phyloP scores from a whole-genome alignment of 768 basidiomycete genomes.

The Ephemerocybe angulata region DNA sequence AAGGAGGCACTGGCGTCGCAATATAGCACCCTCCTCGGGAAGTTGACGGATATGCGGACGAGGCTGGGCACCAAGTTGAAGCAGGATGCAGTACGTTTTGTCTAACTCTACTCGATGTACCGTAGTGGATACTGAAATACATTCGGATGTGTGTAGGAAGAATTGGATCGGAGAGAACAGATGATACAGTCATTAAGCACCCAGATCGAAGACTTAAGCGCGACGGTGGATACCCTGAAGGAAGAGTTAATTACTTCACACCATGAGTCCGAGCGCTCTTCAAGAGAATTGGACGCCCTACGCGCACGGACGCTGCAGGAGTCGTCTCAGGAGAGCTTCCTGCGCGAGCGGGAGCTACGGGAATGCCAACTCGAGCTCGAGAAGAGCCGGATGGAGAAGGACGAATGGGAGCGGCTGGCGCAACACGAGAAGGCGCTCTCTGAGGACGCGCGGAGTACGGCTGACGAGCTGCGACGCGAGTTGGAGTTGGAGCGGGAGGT shows the following conservation, averaged over 20 bases:
- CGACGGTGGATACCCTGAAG: constrained; percentile 76
- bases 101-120: background rate
- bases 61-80: constrained; percentile 91
- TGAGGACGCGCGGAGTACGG: constrained; percentile 63
- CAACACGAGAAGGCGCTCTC: constrained; percentile 62
- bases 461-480: constrained; percentile 58
- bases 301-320: constrained; percentile 64
- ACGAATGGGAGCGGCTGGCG: constrained; percentile 51
- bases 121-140: background rate
- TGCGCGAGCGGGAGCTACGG: constrained; percentile 76
- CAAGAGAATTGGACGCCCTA: constrained; percentile 65
- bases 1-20: constrained; percentile 84
- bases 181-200: constrained; percentile 73
- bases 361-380: constrained; percentile 87
- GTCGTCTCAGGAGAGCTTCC: constrained; percentile 61
- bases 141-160: constrained; percentile 64
- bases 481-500: constrained; percentile 63
- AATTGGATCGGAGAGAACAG: constrained; percentile 90
- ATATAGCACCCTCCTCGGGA: constrained; percentile 81
- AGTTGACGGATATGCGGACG: constrained; percentile 89
- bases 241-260: constrained; percentile 74
- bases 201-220: constrained; percentile 70
- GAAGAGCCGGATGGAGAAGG: constrained; percentile 75
- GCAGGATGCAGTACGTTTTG: constrained; percentile 81
- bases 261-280: constrained; percentile 68